Conservation (phyloP, 371 early-diverging fungal species). For the Circinella minor region DNA sequence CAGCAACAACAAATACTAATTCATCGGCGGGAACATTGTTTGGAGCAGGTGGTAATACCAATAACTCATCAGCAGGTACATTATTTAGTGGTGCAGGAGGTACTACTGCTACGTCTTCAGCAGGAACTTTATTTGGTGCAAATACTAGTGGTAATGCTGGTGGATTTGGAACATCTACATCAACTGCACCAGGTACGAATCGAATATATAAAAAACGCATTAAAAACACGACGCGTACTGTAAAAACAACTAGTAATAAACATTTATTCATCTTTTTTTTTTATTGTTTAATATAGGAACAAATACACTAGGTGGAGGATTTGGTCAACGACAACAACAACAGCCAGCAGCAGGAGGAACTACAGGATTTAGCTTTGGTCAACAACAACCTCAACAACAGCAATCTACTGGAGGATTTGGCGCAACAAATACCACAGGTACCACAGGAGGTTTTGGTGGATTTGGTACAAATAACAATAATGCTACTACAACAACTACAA, state of each 20-base stretch:
- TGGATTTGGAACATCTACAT: slow-evolving; percentile 10
- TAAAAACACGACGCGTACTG: not conserved
- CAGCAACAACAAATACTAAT: not conserved
- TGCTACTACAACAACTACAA: slow-evolving; percentile 13
- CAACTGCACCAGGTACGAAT: slow-evolving; percentile 7
- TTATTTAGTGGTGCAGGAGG: slow-evolving; percentile 12
- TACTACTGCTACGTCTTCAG: slow-evolving; percentile 4
- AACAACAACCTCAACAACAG: slow-evolving; percentile 16
- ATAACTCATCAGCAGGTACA: slow-evolving; percentile 16
- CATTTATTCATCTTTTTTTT: too few relatives aligned
- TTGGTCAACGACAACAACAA: slow-evolving; percentile 12
- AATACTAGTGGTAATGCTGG: slow-evolving; percentile 15
- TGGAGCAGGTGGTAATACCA: slow-evolving; percentile 8
- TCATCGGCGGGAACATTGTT: slow-evolving; percentile 12
- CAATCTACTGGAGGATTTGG: slow-evolving; percentile 15
- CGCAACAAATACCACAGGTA: slow-evolving; percentile 6
- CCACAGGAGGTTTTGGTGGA: slow-evolving; percentile 26
- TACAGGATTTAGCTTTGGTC: slow-evolving; percentile 15
- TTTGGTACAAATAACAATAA: slow-evolving; percentile 13
- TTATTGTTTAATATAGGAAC: slow-evolving; percentile 7
- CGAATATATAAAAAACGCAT: not conserved
- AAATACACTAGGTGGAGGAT: slow-evolving; percentile 11
- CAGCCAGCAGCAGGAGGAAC: slow-evolving; percentile 1
- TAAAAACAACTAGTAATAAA: too few relatives aligned
- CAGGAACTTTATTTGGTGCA: slow-evolving; percentile 18